phyloP scores from a whole-genome alignment of 257 asterid species.

The Euphrasia confusa region DNA sequence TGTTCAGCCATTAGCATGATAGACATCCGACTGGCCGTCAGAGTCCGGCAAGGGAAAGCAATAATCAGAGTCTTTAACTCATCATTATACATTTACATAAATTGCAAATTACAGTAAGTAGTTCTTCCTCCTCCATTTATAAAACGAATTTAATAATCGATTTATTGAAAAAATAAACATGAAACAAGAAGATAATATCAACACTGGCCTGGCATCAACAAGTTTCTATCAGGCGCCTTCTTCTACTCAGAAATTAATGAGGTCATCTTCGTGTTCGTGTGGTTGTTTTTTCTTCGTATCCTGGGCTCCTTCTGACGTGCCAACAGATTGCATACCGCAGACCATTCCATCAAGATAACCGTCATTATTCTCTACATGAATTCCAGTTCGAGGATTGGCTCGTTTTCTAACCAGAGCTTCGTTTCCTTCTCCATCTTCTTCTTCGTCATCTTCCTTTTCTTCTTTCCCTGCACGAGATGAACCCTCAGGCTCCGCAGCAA shows the following conservation, averaged over 20 bases:
- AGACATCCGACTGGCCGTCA: too few relatives aligned
- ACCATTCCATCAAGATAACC: slow-evolving; percentile 87
- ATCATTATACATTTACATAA: too few relatives aligned
- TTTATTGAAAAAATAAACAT: not conserved
- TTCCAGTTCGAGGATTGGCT: slow-evolving; percentile 34
- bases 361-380: slow-evolving; percentile 42
- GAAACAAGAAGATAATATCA: not conserved
- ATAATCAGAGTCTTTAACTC: too few relatives aligned
- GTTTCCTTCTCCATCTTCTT: slow-evolving; percentile 29
- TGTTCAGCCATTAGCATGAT: too few relatives aligned
- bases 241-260: slow-evolving; percentile 40
- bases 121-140: slow-evolving; percentile 16
- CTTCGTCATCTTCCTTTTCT: not conserved
- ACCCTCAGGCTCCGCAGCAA: slow-evolving; percentile 66
- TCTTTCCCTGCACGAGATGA: slow-evolving; percentile 37
- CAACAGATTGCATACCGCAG: slow-evolving; percentile 51
- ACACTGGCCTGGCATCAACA: not conserved
- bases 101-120: not conserved
- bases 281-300: slow-evolving; percentile 49
- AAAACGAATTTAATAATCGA: slow-evolving; percentile 2
- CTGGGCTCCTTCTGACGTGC: too few relatives aligned
- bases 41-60: too few relatives aligned
- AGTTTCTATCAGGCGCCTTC: not conserved
- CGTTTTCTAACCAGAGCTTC: slow-evolving; percentile 52
- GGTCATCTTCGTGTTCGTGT: slow-evolving; percentile 61